Conservation (phyloP, 225 moss, liverwort and hornwort species). For the Marchantia paleacea region DNA sequence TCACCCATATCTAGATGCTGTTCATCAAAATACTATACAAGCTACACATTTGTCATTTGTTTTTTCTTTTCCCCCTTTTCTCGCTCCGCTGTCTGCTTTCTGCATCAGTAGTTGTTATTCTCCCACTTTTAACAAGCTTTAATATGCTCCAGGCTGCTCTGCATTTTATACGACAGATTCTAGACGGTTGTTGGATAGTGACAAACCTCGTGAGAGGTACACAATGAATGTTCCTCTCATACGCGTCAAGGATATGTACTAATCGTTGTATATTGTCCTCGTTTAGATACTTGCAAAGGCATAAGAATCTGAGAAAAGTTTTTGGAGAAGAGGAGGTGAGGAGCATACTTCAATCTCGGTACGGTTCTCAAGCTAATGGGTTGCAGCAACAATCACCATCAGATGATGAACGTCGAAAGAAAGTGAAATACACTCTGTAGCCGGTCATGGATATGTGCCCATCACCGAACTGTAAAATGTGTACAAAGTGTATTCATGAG, state of each 20-base stretch:
- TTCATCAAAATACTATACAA: too few species aligned
- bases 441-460: too few species aligned
- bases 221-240: not conserved
- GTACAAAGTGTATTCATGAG: too few species aligned
- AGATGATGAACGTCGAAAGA: not conserved
- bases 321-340: constrained; percentile 32
- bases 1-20: not conserved
- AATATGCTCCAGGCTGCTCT: not conserved
- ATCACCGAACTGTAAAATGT: too few species aligned
- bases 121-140: not conserved
- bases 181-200: not conserved
- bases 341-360: constrained; percentile 9
- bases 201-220: too few species aligned
- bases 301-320: constrained; percentile 15
- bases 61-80: not conserved
- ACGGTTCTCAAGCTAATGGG: not conserved
- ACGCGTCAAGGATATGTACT: not conserved
- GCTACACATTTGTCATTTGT: not conserved
- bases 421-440: not conserved
- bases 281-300: constrained; percentile 25
- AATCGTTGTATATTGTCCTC: not conserved
- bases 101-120: not conserved
- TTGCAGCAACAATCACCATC: not conserved
- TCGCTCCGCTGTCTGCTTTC: not conserved
- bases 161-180: not conserved